A percentile compares a stretch with the other conserved stretches of the same genome.
phyloP scores from a whole-genome alignment of 345 rosid species.

The Bruguiera sexangula region DNA sequence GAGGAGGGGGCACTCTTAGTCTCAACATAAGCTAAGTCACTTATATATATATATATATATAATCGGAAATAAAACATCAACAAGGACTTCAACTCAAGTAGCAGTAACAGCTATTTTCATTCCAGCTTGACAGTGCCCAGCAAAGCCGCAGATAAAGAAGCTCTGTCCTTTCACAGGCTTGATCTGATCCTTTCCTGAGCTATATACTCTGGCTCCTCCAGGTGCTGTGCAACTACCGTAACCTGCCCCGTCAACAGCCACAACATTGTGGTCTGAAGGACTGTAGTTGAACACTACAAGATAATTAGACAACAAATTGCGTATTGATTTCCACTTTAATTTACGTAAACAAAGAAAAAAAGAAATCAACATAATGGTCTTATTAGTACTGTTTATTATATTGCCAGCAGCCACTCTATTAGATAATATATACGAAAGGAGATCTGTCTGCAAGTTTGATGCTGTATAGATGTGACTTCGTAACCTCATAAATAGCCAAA shows the following conservation, averaged over 20 bases:
- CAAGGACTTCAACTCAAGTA: not conserved
- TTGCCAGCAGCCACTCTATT: too few relatives aligned
- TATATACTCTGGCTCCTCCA: conserved; percentile 27
- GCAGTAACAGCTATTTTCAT: conserved; percentile 56
- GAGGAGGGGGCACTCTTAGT: too few relatives aligned
- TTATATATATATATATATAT: too few relatives aligned
- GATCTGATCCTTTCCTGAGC: conserved; percentile 49
- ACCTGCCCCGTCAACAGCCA: conserved; percentile 36
- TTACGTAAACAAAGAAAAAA: not conserved
- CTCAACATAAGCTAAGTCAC: too few relatives aligned
- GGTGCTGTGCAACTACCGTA: conserved; percentile 42
- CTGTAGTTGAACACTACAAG: conserved; percentile 54
- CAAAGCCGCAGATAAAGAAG: conserved; percentile 43
- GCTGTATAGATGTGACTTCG: too few relatives aligned
- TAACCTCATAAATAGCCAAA: too few relatives aligned
- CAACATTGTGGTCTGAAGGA: conserved; percentile 45
- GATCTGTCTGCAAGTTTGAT: too few relatives aligned
- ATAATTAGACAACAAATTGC: not conserved
- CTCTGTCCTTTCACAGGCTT: conserved; percentile 47
- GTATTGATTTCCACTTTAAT: not conserved
- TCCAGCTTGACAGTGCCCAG: conserved; percentile 42
- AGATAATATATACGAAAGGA: too few relatives aligned
- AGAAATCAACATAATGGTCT: too few relatives aligned
- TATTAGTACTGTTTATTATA: too few relatives aligned
- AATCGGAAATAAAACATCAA: too few relatives aligned